These are phyloP conservation scores for Pulveroboletus sp. DNA, from an alignment of 768 basidiomycete species.

Conservation along the genomic window DNA sequence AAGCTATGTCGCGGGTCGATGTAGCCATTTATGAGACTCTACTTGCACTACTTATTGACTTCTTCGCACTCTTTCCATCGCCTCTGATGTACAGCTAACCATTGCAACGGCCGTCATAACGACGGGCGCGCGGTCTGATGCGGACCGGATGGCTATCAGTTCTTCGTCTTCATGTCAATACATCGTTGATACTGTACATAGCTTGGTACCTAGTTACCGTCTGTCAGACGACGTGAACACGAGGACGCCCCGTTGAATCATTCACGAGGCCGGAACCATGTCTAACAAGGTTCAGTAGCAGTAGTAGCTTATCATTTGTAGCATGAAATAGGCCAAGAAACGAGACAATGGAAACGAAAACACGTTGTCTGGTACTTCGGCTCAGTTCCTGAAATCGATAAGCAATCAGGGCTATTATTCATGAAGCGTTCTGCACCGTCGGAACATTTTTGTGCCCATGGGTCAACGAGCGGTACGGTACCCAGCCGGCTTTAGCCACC, in stretches of 20 bases:
- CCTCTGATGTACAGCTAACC: constrained; percentile 7
- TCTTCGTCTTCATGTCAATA: constrained; percentile 6
- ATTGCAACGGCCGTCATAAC: constrained; percentile 6
- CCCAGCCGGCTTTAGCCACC: constrained; percentile 23
- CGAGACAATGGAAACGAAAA: constrained; percentile 11
- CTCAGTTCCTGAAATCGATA: constrained; percentile 8
- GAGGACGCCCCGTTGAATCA: constrained; percentile 19
- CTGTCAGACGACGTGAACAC: constrained; percentile 26
- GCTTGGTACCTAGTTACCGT: constrained; percentile 18
- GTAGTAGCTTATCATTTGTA: constrained; percentile 8
- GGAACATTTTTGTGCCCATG: constrained; percentile 1
- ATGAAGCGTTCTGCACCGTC: background rate
- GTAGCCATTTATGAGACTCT: constrained; percentile 12
- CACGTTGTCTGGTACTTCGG: constrained; percentile 10
- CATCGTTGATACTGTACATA: constrained; percentile 14
- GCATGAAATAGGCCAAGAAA: constrained; percentile 10
- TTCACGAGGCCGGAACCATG: constrained; percentile 22
- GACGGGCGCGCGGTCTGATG: constrained; percentile 1
- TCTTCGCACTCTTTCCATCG: constrained; percentile 5
- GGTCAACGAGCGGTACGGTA: constrained; percentile 12
- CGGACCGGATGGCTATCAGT: constrained; percentile 14
- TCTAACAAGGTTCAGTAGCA: constrained; percentile 18
- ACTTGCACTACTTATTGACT: constrained; percentile 20
- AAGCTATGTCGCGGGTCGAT: constrained; percentile 22
- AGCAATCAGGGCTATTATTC: background rate